phyloP scores from a whole-genome alignment of 768 basidiomycete species.

The Cubamyces sp. region DNA sequence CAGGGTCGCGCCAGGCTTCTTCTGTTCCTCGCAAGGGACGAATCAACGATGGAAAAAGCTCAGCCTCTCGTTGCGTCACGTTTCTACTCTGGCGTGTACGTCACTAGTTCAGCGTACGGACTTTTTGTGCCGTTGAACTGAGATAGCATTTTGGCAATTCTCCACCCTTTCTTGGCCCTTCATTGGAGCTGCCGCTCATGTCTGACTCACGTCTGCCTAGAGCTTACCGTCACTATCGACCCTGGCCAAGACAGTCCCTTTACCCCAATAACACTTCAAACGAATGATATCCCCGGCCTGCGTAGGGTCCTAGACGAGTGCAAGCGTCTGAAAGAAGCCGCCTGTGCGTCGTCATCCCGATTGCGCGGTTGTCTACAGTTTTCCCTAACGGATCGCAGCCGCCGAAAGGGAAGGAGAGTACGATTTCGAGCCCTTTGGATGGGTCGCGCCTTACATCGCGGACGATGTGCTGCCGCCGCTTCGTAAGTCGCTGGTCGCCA shows the following conservation, averaged over 20 bases:
- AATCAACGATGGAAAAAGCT: no score
- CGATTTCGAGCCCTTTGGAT: constrained; percentile 43
- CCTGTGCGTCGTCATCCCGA: constrained; percentile 39
- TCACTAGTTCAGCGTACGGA: no score
- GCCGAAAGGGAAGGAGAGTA: constrained; percentile 10
- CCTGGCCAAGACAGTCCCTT: constrained; percentile 42
- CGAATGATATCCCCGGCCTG: constrained; percentile 52
- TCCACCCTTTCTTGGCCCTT: background rate
- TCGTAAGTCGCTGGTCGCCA: constrained; percentile 1
- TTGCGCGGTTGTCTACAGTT: background rate
- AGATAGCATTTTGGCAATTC: no score
- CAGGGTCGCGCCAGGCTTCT: background rate
- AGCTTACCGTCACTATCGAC: constrained; percentile 57
- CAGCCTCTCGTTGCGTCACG: no score
- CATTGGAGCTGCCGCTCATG: background rate
- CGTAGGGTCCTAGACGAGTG: constrained; percentile 55
- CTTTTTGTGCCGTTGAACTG: no score
- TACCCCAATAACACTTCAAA: constrained; percentile 48
- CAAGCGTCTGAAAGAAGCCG: constrained; percentile 55
- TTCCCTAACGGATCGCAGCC: constrained; percentile 1
- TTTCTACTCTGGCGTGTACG: no score
- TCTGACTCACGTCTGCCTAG: constrained; percentile 36
- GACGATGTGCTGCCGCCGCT: constrained; percentile 13
- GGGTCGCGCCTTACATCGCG: constrained; percentile 48
- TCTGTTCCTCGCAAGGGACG: no score